Conservation (phyloP, 1,139 yeast genomes). For the Saccharomyces hybrid region DNA sequence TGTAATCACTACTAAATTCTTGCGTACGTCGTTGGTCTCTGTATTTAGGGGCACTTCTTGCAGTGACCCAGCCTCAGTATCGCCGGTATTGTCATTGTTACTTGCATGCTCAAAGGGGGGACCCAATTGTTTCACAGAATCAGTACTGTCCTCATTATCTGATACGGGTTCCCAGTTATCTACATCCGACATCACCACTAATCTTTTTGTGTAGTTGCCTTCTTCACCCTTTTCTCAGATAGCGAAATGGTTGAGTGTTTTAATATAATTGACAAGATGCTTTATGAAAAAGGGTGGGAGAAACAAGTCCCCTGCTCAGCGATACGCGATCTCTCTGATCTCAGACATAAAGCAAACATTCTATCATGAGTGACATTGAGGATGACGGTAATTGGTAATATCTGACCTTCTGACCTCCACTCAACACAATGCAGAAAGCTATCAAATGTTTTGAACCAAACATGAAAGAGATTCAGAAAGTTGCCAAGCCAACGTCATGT, state of each 20-base stretch:
- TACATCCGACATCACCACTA: slow-evolving; percentile 2
- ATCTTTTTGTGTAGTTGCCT: neutral
- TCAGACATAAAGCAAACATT: neutral
- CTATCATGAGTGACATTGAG: neutral
- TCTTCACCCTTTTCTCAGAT: neutral
- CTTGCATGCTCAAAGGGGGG: neutral
- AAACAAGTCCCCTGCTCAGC: neutral
- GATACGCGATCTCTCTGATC: neutral
- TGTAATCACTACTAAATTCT: slow-evolving; percentile 1
- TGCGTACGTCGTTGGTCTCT: neutral
- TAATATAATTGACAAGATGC: neutral
- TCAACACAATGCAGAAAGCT: neutral
- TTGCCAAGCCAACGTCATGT: neutral
- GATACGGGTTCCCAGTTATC: slow-evolving; percentile 20
- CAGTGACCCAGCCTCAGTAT: neutral
- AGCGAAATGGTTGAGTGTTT: neutral
- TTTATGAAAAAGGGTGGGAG: neutral
- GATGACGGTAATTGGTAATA: neutral
- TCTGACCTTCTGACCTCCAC: neutral
- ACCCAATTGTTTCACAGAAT: slow-evolving; percentile 5
- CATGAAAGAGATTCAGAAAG: neutral
- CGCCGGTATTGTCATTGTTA: neutral
- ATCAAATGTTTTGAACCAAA: neutral
- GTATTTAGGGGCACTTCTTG: neutral
- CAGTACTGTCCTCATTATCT: slow-evolving; percentile 6